phyloP scores from a whole-genome alignment of 2,329 filamentous ascomycete genomes.

The Graphilbum ipis-grandicollis region DNA sequence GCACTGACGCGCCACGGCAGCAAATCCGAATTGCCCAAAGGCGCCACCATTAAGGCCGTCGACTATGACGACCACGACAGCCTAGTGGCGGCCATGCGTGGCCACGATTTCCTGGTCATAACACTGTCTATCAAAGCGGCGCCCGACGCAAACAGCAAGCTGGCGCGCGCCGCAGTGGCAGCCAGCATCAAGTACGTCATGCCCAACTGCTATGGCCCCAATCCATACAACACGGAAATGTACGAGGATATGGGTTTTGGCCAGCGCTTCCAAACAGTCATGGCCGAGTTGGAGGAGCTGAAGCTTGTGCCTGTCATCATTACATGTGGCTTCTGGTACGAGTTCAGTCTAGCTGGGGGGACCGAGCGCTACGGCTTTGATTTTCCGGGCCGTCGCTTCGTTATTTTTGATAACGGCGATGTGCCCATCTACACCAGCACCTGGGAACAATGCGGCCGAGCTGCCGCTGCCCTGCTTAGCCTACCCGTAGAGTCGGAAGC shows the following conservation, averaged over 20 bases:
- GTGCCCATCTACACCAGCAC: slow-evolving; percentile 40
- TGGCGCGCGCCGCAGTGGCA: slow-evolving; percentile 23
- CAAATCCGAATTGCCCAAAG: slow-evolving; percentile 20
- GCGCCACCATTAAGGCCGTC: slow-evolving; percentile 19
- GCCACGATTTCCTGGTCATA: slow-evolving; percentile 10
- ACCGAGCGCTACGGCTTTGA: slow-evolving; percentile 12
- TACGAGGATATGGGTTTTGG: slow-evolving; percentile 12
- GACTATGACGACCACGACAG: slow-evolving; percentile 17
- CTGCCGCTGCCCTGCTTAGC: slow-evolving; percentile 23
- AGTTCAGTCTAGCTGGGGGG: slow-evolving; percentile 24
- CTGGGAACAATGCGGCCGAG: slow-evolving; percentile 31
- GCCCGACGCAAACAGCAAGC: slow-evolving; percentile 18
- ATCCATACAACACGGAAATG: slow-evolving; percentile 7
- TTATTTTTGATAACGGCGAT: slow-evolving; percentile 37
- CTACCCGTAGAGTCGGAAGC: slow-evolving; percentile 14
- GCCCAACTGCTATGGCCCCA: slow-evolving; percentile 21
- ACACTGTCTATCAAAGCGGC: slow-evolving; percentile 12
- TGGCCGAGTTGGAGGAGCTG: slow-evolving; percentile 21
- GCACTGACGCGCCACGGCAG: slow-evolving; percentile 28
- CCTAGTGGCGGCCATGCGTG: slow-evolving; percentile 7
- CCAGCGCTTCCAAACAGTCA: background rate
- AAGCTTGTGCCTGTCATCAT: slow-evolving; percentile 18
- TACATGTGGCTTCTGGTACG: slow-evolving; percentile 32
- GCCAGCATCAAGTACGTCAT: slow-evolving; percentile 26
- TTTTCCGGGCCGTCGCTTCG: slow-evolving; percentile 8